Percentiles rank a stretch among this genome's conserved stretches.
phyloP scores from a whole-genome alignment of 73 alveolate species.

The Paramecium primaurelia region DNA sequence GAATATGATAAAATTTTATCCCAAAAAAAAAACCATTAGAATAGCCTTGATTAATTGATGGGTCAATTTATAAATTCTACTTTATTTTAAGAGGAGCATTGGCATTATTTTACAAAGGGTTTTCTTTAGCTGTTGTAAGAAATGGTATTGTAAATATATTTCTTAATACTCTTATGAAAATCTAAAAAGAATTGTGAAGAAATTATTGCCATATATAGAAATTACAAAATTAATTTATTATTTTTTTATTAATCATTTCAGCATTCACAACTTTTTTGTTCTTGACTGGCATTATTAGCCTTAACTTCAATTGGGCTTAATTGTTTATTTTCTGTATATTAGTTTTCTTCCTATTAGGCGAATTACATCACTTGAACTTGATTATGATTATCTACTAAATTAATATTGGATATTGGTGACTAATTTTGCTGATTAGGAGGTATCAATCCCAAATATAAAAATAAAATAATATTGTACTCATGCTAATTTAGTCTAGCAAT shows the following conservation, averaged over 20 bases:
- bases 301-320: not conserved
- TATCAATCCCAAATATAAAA: not conserved
- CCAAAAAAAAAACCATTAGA: not conserved
- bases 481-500: not conserved
- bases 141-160: not conserved
- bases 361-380: not conserved
- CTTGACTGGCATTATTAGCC: not conserved
- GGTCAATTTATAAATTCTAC: not conserved
- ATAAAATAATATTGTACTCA: not conserved
- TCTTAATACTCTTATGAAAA: not conserved
- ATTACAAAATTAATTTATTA: not conserved
- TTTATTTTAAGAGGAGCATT: not conserved
- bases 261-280: not conserved
- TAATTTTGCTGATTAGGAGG: not conserved
- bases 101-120: not conserved
- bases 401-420: not conserved
- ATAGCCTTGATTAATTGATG: not conserved
- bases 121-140: not conserved
- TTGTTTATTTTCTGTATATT: not conserved
- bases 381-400: not conserved
- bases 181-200: not conserved
- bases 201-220: not conserved
- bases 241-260: not conserved
- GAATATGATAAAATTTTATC: constrained; percentile 20
- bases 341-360: not conserved